Evolutionary conservation across 1,284 basidiomycete species (phyloP).

Genomic region (Anthracocystis setariae): DNA sequence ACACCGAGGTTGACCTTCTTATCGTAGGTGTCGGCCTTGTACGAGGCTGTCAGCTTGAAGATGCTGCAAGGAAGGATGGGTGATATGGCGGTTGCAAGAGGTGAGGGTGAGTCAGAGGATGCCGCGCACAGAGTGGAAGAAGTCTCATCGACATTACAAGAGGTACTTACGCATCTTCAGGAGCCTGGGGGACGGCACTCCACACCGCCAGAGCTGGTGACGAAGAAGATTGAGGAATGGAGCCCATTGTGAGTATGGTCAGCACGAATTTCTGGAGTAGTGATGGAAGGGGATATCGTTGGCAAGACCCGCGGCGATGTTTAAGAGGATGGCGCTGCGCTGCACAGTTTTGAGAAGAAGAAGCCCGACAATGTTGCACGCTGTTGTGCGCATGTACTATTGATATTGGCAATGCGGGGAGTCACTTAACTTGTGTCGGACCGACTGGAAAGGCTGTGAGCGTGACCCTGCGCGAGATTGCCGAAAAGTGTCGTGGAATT

Average conservation of each 20-base stretch:
- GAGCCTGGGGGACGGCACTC: conserved; percentile 54
- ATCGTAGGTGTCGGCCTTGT: conserved; percentile 81
- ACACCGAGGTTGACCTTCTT: conserved; percentile 89
- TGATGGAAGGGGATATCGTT: background rate
- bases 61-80: conserved; percentile 70
- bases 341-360: background rate
- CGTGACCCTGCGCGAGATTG: conserved; percentile 45
- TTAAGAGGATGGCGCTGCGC: background rate
- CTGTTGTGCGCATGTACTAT: background rate
- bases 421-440: conserved; percentile 2
- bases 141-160: background rate
- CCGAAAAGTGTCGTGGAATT: conserved; percentile 9
- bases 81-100: background rate
- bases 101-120: background rate
- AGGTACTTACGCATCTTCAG: conserved; percentile 57
- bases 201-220: conserved; percentile 46
- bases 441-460: no score
- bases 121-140: no score
- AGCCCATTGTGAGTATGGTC: conserved; percentile 32
- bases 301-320: background rate
- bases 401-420: conserved; percentile 6
- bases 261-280: conserved; percentile 4
- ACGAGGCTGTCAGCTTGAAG: conserved; percentile 88
- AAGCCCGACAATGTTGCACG: background rate
- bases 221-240: conserved; percentile 25